Evolutionary conservation across 129 eudicot genomes (phyloP).

Genomic region (Tagetes patula): DNA sequence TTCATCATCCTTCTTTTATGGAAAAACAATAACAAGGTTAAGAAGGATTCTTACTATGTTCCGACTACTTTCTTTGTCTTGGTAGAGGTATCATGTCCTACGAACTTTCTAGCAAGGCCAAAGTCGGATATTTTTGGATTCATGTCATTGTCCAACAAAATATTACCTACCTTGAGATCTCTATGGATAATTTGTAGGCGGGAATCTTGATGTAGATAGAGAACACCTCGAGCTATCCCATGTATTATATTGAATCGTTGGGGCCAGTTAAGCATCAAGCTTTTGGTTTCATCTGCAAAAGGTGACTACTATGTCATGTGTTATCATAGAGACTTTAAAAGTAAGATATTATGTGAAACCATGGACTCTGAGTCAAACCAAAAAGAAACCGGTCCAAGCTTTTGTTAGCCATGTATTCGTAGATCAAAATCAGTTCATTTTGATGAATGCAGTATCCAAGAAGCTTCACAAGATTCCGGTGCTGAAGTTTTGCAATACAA

Average conservation of each 20-base stretch:
- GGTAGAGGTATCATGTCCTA: slow-evolving; percentile 16
- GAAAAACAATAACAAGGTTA: neutral
- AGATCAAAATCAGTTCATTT: slow-evolving; percentile 19
- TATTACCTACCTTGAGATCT: slow-evolving; percentile 43
- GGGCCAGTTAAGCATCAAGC: slow-evolving; percentile 34
- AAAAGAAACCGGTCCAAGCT: slow-evolving; percentile 11
- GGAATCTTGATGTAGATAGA: slow-evolving; percentile 57
- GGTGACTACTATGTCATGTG: neutral
- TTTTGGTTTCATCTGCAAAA: slow-evolving; percentile 23
- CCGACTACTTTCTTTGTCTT: slow-evolving; percentile 42
- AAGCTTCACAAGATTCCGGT: slow-evolving; percentile 32
- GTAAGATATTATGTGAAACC: neutral
- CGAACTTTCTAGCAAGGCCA: slow-evolving; percentile 42
- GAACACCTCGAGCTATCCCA: slow-evolving; percentile 48
- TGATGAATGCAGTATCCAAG: slow-evolving; percentile 25
- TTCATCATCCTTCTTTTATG: neutral
- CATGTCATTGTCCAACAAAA: slow-evolving; percentile 41
- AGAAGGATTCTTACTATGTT: slow-evolving; percentile 39
- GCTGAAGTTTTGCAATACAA: slow-evolving; percentile 28
- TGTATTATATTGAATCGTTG: slow-evolving; percentile 33
- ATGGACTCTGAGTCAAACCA: neutral
- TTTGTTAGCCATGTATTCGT: slow-evolving; percentile 20
- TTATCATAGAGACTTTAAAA: neutral
- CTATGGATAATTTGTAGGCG: slow-evolving; percentile 44
- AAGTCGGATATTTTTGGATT: slow-evolving; percentile 57